Conservation (phyloP, 1,284 basidiomycete genomes). For the Austroboletus niveus region DNA sequence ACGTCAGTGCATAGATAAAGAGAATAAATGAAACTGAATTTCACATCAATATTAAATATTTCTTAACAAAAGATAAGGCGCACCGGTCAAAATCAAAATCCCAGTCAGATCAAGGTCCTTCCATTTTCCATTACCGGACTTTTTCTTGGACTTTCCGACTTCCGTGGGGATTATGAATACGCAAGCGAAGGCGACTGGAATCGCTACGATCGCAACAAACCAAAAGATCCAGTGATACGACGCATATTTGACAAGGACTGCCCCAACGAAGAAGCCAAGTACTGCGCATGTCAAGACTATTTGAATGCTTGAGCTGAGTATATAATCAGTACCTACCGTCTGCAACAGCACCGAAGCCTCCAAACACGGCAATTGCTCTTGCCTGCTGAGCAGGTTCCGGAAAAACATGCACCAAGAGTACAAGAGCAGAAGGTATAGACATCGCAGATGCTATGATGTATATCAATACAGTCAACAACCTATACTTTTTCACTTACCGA, state of each 20-base stretch:
- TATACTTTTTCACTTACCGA: conserved; percentile 26
- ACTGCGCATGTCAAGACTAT: conserved; percentile 18
- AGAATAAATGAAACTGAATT: conserved; percentile 33
- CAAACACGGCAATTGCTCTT: conserved; percentile 45
- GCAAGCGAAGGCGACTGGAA: conserved; percentile 36
- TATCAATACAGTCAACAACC: conserved; percentile 1
- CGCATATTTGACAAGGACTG: conserved; percentile 36
- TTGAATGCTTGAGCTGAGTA: neutral
- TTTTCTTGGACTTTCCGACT: conserved; percentile 2
- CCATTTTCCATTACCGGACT: conserved; percentile 16
- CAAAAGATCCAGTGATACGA: conserved; percentile 49
- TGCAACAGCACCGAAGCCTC: conserved; percentile 45
- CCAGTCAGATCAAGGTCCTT: conserved; percentile 33
- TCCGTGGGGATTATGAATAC: conserved; percentile 29
- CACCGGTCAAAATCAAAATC: conserved; percentile 33
- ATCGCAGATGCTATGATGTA: conserved; percentile 36
- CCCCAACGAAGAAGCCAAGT: conserved; percentile 35
- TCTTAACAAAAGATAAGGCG: neutral
- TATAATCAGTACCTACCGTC: conserved; percentile 34
- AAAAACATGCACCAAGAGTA: conserved; percentile 46
- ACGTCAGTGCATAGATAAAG: conserved; percentile 42
- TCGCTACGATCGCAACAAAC: conserved; percentile 39
- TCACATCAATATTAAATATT: conserved; percentile 3
- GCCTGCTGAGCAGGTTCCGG: conserved; percentile 44
- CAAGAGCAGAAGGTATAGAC: conserved; percentile 48